phyloP scores from a whole-genome alignment of 805 yeast species.

The Jamesozyma spencerorum region DNA sequence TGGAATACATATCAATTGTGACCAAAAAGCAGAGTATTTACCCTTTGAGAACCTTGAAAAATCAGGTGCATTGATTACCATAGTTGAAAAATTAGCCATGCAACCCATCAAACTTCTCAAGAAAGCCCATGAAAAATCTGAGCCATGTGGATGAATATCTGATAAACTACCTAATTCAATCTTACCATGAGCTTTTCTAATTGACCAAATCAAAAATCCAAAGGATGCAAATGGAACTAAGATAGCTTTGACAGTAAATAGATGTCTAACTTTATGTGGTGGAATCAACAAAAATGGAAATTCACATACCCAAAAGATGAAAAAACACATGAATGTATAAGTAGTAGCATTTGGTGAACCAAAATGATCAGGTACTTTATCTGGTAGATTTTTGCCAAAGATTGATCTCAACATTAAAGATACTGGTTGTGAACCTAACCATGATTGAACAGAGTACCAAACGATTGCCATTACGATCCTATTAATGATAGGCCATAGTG shows the following conservation, averaged over 20 bases:
- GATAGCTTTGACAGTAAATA: slow-evolving; percentile 74
- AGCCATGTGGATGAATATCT: slow-evolving; percentile 16
- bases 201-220: slow-evolving; percentile 75
- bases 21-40: slow-evolving; percentile 35
- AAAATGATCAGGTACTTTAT: slow-evolving; percentile 55
- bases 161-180: slow-evolving; percentile 23
- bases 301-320: slow-evolving; percentile 72
- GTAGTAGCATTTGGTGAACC: slow-evolving; percentile 55
- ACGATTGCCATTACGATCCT: slow-evolving; percentile 80
- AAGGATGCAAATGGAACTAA: slow-evolving; percentile 77
- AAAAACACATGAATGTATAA: slow-evolving; percentile 64
- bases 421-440: slow-evolving; percentile 79
- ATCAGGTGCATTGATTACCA: slow-evolving; percentile 76
- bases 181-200: slow-evolving; percentile 64
- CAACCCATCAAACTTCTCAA: slow-evolving; percentile 63
- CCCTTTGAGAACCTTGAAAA: slow-evolving; percentile 64
- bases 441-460: slow-evolving; percentile 83
- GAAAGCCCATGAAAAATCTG: slow-evolving; percentile 52
- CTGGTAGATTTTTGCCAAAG: slow-evolving; percentile 56
- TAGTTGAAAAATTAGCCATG: slow-evolving; percentile 69
- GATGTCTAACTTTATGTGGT: slow-evolving; percentile 74
- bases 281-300: slow-evolving; percentile 74
- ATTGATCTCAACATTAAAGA: slow-evolving; percentile 67
- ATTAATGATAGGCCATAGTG: slow-evolving; percentile 80
- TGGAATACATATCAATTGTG: slow-evolving; percentile 56